Base-by-base conservation (phyloP, 2,329 filamentous ascomycete species). In the Eutypa lata region DNA sequence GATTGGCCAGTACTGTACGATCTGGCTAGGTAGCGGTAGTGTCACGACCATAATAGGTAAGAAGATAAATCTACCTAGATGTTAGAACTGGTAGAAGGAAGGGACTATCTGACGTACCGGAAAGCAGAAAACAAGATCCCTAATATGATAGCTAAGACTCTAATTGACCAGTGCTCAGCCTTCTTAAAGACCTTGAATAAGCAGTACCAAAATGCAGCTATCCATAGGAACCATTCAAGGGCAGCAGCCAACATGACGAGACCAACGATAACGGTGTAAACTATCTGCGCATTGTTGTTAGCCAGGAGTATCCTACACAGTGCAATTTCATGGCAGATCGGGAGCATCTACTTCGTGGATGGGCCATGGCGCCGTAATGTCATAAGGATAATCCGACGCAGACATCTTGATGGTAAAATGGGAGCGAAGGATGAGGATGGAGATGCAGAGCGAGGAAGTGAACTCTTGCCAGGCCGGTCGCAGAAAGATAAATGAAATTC, bases 41-140 rank as follows among this genome's bases (percentile, higher is more conserved):
- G 92, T 97, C 47, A 96, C 91, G 21, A 97, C 72, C 91, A 97
- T 96, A 59, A 97, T 89, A 0, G 93, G 93, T 26, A 97, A 77
- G 71, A 96, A 97, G 37, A 96, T 88, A 51, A 80, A 79, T 64
- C 91, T 94, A 61, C 42, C 50, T 26, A 49, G 37, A 47, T 16
- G 52, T 69, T 44, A 66, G 47, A 33, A 54, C 28, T 21, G 22
- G 49, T 38, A 50, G 31, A 37, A 37, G 19, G 28, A 46, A 24
- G 37, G 42, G 21, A 5, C 28, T 7, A 10, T 8, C 14, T 49
- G 26, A 58, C 78, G 53, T 80, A 93, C 89, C 92, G 84, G 52
- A 96, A 74, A 19, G 81, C 65, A n/a, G 84, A 79, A 71, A 97
- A 97, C 10, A 88, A 66, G 50, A 88, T 65, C 46, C 86, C 87